Evolutionary conservation across 2,329 filamentous ascomycete genomes (phyloP).

Genomic region (Ophiostoma triangulosporum): DNA sequence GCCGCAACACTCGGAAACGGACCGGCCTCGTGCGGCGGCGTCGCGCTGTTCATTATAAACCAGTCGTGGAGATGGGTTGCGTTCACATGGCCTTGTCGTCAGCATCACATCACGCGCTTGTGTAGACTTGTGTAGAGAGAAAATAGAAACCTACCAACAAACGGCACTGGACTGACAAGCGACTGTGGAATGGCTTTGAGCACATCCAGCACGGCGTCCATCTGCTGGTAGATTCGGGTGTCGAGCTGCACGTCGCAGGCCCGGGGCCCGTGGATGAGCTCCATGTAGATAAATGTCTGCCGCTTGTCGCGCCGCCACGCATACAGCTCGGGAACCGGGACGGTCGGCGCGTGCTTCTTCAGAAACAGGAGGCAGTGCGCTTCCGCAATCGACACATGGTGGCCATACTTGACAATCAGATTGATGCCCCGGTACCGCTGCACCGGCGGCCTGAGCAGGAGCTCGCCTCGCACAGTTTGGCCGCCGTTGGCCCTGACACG

Average conservation of each 20-base stretch:
- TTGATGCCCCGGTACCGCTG: conserved; percentile 8
- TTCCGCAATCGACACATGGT: conserved; percentile 16
- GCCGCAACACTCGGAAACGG: conserved; percentile 15
- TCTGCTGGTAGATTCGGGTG: neutral
- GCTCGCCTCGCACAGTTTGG: neutral
- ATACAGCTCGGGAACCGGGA: conserved; percentile 15
- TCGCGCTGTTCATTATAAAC: conserved; percentile 12
- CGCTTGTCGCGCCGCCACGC: conserved; percentile 14
- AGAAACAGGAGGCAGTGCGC: conserved; percentile 13
- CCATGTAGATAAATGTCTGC: conserved; percentile 19
- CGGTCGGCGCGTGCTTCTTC: conserved; percentile 4
- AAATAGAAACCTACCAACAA: conserved; percentile 6
- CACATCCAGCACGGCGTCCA: neutral
- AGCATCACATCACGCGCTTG: neutral
- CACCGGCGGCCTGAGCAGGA: neutral
- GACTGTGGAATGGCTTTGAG: conserved; percentile 2
- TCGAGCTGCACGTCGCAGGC: conserved; percentile 2
- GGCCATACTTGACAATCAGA: conserved; percentile 21
- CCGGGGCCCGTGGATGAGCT: conserved; percentile 13
- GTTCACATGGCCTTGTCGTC: conserved; percentile 6
- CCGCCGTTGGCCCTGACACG: neutral
- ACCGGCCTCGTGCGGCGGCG: conserved; percentile 11
- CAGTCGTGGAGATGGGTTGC: conserved; percentile 12
- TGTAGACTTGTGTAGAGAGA: neutral
- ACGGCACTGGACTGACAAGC: conserved; percentile 2